Evolutionary conservation across 495 filamentous ascomycete species (phyloP), one percentile per base, ranked within the genome.

Genomic region (Rusavskia elegans): DNA sequence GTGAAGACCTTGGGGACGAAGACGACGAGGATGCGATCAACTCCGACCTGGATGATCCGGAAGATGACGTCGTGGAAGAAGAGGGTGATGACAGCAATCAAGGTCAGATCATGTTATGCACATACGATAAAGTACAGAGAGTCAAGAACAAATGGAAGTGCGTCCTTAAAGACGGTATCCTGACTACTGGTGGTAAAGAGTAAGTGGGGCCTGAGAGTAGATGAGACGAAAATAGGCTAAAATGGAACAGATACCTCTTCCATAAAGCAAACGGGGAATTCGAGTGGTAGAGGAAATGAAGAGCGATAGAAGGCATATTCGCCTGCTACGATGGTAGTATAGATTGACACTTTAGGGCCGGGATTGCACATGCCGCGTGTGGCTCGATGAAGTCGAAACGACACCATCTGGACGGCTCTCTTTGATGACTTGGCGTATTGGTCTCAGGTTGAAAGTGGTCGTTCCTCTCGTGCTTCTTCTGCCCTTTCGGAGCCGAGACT

Each of bases 91-190:
- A 95, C 50, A 82, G 89, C 17, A 75, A 74, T 5, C 69, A 67
- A 53, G 80, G 79, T 2, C 83, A 93, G 55, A 86, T 92, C 66
- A 96, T 96, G 86, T 79, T 97, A 38, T 98, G 92, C 71, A 95
- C 92, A 60, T 98, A 98, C 63, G 92, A 99, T 71, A 99, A 99
- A 72, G 92, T 99, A 19, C 89, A 96, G 67, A 76, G 92, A 48
- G 93, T 96, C 53, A 99, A 99, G 81, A 99, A 96, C 66, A 99
- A 97, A 82, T 99, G 92, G 92, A 99, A 99, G 81, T 99, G 92
- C 70, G 86, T 85, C 5, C 76, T 99, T 50, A 97, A 97, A 72
- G 92, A 99, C 60, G 92, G 92, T 17, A 85, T 99, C 16, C 73
- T 99, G 55, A 95, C 83, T 46, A 85, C 89, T 37, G 86, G 87